Evolutionary conservation across 2,329 filamentous ascomycete genomes (phyloP).

Genomic region (Ophiostoma himal-ulmi): DNA sequence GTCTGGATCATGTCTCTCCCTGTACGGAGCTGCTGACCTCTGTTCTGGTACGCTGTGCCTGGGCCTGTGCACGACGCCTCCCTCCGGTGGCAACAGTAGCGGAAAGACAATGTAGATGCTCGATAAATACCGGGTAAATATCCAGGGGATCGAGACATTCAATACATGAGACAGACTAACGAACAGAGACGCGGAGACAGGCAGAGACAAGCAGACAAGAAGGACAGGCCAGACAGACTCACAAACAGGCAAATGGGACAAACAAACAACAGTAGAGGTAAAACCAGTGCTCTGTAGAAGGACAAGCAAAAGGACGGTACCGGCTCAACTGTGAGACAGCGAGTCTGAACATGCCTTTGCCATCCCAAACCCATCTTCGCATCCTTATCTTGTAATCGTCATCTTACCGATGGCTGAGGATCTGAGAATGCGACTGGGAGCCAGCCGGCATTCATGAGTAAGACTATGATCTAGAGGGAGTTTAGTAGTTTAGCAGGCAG

Average conservation of each 20-base stretch:
- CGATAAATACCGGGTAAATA: not conserved
- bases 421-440: not conserved
- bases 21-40: not conserved
- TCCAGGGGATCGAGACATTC: not conserved
- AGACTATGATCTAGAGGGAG: not conserved
- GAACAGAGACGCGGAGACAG: not conserved
- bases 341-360: too few relatives aligned
- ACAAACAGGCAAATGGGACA: not conserved
- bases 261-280: too few relatives aligned
- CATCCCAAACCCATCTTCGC: too few relatives aligned
- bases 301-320: not conserved
- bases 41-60: not conserved
- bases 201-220: not conserved
- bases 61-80: slow-evolving; percentile 1
- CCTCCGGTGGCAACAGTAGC: not conserved
- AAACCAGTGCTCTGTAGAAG: too few relatives aligned
- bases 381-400: not conserved
- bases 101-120: not conserved
- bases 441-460: not conserved
- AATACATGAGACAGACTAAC: not conserved
- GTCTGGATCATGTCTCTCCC: slow-evolving; percentile 13
- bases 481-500: not conserved
- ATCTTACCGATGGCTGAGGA: not conserved
- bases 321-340: not conserved
- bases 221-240: not conserved